Evolutionary conservation across 2,329 filamentous ascomycete genomes (phyloP), one percentile per base, ranked within the genome.

Genomic region (Ophiocordyceps polyrhachis-furcata): DNA sequence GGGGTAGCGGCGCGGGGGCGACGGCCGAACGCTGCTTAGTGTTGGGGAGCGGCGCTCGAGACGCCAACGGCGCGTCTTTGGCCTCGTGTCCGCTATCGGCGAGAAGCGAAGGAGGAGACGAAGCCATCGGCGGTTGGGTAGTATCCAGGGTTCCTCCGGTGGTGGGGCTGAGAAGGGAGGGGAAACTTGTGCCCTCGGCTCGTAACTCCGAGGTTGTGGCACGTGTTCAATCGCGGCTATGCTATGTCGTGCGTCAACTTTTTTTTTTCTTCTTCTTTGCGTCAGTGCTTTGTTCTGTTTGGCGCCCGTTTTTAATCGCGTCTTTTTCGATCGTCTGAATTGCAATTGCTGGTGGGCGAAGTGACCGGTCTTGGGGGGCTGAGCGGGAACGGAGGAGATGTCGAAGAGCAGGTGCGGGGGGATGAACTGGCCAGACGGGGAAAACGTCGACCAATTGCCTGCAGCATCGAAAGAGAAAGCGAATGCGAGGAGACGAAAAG

Each of bases 1-100:
- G 58, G 50, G 52, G 56, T 48, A 52, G 48, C 44, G 45, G 50
- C 45, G 48, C 31, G 41, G 47, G 40, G 44, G 51, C 50, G 52
- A 53, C 55, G 51, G 53, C 46, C 51, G 53, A 20, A 47, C 37
- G 47, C 31, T 3, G 42, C 44, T 29, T 46, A 41, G 45, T 48
- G 17, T 40, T 48, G 49, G 45, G 55, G 47, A 52, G 57, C 49
- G 46, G 53, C 45, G 49, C 54, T 49, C 49, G 48, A 37, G 49
- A 43, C 44, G 49, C 20, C 14, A 28, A 8, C 15, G 15, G 20
- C 2, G 13, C 20, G 20, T n/a, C 14, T 20, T 23, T 23, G n/a
- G 5, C 11, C 20, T 14, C 35, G 35, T 17, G 35, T 38, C 35
- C 35, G 35, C n/a, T 38, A 38, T 38, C 35, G 35, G 47, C 19